Conservation (phyloP, 176 grass and related monocot genomes). For the Oryza meridionalis region DNA sequence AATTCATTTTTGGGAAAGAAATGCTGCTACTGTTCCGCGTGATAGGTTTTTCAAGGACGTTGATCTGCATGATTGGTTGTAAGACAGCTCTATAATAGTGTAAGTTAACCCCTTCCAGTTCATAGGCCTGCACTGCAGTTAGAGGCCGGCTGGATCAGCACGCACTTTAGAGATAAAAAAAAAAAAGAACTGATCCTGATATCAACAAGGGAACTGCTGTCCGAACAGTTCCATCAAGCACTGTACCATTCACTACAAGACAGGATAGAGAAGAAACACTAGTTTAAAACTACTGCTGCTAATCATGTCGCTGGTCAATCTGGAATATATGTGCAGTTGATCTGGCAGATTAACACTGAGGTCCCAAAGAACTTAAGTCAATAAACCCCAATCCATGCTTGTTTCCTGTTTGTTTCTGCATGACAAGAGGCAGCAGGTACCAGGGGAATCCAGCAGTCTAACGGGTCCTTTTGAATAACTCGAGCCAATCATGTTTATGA, state of each 20-base stretch:
- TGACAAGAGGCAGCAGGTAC: neutral
- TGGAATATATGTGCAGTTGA: constrained; percentile 2
- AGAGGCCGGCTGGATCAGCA: neutral
- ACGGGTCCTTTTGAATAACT: neutral
- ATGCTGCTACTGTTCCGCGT: neutral
- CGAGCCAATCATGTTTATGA: neutral
- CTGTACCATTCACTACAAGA: neutral
- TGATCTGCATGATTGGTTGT: constrained; percentile 7
- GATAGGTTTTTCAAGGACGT: neutral
- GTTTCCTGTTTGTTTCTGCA: constrained; percentile 3
- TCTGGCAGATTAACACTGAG: neutral
- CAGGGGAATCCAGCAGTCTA: neutral
- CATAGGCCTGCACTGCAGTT: neutral
- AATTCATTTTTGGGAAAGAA: neutral
- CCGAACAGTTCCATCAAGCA: neutral
- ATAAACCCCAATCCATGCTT: neutral
- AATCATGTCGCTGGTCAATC: neutral
- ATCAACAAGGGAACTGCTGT: constrained; percentile 13
- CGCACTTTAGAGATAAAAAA: neutral
- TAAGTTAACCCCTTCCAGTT: neutral
- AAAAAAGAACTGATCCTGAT: neutral
- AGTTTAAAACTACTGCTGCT: neutral
- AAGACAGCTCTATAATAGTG: neutral
- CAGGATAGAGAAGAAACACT: neutral
- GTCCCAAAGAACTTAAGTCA: constrained; percentile 4